These are phyloP conservation scores for Wickerhamomyces chambardii DNA, from an alignment of 805 yeast genomes.

Conservation along the genomic window DNA sequence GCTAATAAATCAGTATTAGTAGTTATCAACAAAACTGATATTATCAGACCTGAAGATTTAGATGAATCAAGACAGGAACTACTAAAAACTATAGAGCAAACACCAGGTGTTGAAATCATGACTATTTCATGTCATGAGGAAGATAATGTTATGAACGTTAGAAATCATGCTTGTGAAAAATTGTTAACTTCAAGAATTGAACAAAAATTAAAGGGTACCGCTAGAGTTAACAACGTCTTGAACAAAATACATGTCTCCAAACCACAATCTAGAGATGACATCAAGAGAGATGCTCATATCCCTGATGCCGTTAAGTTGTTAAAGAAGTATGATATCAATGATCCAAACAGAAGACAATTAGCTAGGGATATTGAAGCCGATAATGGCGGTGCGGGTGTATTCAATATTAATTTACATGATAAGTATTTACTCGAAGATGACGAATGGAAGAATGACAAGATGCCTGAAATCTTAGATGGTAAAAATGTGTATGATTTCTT, in stretches of 20 bases:
- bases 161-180: conserved; percentile 97
- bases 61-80: conserved; percentile 66
- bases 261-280: conserved; percentile 84
- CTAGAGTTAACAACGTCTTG: conserved; percentile 80
- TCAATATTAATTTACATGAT: conserved; percentile 87
- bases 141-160: conserved; percentile 90
- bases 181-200: conserved; percentile 92
- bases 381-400: conserved; percentile 99
- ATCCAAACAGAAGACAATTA: conserved; percentile 73
- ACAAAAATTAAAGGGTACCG: conserved; percentile 89
- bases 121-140: conserved; percentile 89
- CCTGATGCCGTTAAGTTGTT: conserved; percentile 64
- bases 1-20: conserved; percentile 96
- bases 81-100: conserved; percentile 52
- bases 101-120: conserved; percentile 86
- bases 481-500: conserved; percentile 94
- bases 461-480: conserved; percentile 97
- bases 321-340: conserved; percentile 66
- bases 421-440: conserved; percentile 89
- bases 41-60: conserved; percentile 77
- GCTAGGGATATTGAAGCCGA: conserved; percentile 88
- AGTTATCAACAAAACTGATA: conserved; percentile 92
- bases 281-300: conserved; percentile 68
- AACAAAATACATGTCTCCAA: conserved; percentile 93
- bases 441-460: conserved; percentile 94